Conservation (phyloP, 2,329 filamentous ascomycete species). For the Didymella sp. region DNA sequence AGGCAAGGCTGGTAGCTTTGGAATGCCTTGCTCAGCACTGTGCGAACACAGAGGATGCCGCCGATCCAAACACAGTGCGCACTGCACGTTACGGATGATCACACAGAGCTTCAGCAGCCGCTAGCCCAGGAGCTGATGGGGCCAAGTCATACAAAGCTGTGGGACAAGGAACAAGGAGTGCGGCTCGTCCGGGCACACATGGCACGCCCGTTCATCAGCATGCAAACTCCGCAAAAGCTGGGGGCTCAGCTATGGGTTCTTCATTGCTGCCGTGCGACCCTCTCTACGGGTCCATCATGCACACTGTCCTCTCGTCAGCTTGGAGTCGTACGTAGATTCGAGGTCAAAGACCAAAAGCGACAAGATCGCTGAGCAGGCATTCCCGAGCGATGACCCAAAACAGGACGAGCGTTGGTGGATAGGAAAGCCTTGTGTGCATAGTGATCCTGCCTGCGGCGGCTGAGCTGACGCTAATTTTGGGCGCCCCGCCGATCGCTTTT, state of each 20-base stretch:
- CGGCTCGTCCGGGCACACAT: neutral
- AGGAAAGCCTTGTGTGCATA: slow-evolving; percentile 2
- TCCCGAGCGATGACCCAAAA: neutral
- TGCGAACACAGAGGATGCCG: neutral
- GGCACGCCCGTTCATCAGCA: neutral
- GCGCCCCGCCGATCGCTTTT: slow-evolving; percentile 14
- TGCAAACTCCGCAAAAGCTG: neutral
- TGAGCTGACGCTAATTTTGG: slow-evolving; percentile 17
- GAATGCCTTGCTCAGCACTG: neutral
- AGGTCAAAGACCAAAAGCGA: neutral
- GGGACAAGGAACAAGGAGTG: slow-evolving; percentile 1
- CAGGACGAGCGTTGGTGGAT: neutral
- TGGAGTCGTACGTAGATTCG: neutral
- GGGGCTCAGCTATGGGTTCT: neutral
- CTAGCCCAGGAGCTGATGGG: neutral
- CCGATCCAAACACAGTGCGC: no score
- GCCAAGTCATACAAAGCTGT: neutral
- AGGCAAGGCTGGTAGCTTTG: neutral
- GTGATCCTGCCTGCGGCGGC: slow-evolving; percentile 17
- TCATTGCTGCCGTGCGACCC: neutral
- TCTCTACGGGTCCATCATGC: neutral
- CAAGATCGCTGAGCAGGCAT: neutral
- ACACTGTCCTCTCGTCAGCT: neutral
- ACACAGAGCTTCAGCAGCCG: neutral
- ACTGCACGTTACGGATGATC: neutral